Conservation (phyloP, 257 asterid genomes). For the Penstemon barbatus region DNA sequence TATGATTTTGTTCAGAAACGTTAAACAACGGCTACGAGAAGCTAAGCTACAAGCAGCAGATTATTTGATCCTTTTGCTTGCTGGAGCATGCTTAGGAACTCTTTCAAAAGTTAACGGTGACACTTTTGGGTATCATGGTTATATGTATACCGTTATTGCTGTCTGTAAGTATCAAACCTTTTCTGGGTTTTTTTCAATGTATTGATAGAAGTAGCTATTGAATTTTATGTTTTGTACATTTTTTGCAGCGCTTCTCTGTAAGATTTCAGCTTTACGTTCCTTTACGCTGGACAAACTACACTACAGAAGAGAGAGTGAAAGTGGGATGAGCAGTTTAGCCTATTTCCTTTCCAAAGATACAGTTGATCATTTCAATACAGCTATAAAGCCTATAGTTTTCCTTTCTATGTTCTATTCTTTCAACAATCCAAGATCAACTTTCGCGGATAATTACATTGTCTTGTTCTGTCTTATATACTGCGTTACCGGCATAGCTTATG, state of each 20-base stretch:
- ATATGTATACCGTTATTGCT: constrained; percentile 89
- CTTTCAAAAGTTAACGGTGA: constrained; percentile 86
- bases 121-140: constrained; percentile 81
- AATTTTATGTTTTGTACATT: neutral
- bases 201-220: too few species aligned
- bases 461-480: constrained; percentile 80
- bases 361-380: constrained; percentile 72
- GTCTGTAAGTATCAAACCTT: constrained; percentile 61
- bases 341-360: constrained; percentile 91
- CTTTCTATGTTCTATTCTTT: constrained; percentile 93
- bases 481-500: constrained; percentile 89
- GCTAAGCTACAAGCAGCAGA: constrained; percentile 91
- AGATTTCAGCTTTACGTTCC: constrained; percentile 89
- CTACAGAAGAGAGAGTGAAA: constrained; percentile 69
- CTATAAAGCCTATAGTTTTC: constrained; percentile 89
- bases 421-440: constrained; percentile 87
- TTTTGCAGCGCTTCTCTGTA: constrained; percentile 84
- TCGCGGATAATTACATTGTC: constrained; percentile 66
- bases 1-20: constrained; percentile 51
- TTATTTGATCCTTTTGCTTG: constrained; percentile 84
- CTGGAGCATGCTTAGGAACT: constrained; percentile 96
- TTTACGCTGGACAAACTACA: constrained; percentile 81
- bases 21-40: constrained; percentile 91
- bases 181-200: too few species aligned
- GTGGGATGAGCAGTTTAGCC: constrained; percentile 94